These are phyloP conservation scores for Colletotrichum phormii DNA, from an alignment of 2,329 filamentous ascomycete species.

Conservation along the genomic window DNA sequence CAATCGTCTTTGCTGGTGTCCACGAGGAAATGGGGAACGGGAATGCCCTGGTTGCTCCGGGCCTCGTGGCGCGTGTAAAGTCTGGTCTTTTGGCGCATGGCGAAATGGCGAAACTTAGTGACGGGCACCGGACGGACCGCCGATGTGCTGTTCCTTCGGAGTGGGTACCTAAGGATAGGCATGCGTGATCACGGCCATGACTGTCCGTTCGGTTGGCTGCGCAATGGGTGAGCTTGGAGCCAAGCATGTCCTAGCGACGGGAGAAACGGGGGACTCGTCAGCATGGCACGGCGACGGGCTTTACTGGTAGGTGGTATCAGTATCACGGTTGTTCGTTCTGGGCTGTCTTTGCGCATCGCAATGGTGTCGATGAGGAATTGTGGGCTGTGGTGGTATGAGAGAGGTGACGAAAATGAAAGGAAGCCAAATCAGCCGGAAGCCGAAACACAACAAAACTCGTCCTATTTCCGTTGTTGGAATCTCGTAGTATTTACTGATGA, in stretches of 20 bases:
- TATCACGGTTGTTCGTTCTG: neutral
- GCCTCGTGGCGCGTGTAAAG: constrained; percentile 10
- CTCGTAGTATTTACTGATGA: neutral
- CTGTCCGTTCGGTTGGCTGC: constrained; percentile 21
- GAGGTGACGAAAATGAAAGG: neutral
- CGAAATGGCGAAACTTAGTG: neutral
- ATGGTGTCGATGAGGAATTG: neutral
- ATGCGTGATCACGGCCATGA: neutral
- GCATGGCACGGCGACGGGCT: neutral
- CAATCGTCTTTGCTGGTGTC: neutral
- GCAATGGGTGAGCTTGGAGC: constrained; percentile 17
- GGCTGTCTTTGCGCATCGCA: neutral
- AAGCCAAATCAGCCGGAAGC: neutral
- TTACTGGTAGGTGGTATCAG: neutral
- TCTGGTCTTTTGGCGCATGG: constrained; percentile 6
- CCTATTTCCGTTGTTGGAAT: neutral
- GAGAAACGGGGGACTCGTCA: constrained; percentile 5
- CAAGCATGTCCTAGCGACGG: constrained; percentile 16
- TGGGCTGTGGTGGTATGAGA: too few relatives aligned
- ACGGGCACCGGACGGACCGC: constrained; percentile 18
- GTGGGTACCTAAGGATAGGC: neutral
- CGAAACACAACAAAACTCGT: neutral
- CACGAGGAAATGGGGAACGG: neutral
- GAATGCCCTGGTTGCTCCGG: constrained; percentile 16
- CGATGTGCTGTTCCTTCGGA: constrained; percentile 7